A percentile compares a stretch with the other conserved stretches of the same genome.
Conservation (phyloP, 129 eudicot species). For the Erigeron canadensis region DNA sequence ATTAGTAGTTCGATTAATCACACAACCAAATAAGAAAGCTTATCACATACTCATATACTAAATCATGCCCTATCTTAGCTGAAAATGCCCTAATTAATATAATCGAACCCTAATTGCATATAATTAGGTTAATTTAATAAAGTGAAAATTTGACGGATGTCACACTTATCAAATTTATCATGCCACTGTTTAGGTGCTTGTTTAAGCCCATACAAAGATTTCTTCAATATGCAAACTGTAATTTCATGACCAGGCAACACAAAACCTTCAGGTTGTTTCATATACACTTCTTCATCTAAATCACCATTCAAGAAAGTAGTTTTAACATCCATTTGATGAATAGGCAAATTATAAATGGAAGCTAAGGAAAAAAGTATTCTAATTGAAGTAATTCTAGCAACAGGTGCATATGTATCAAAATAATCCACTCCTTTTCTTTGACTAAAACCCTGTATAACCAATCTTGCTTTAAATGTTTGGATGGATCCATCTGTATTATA, state of each 20-base stretch:
- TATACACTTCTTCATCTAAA: conserved; percentile 4
- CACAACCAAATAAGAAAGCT: no score
- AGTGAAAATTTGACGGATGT: no score
- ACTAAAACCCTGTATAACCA: conserved; percentile 10
- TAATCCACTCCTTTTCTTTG: conserved; percentile 24
- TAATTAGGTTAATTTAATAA: no score
- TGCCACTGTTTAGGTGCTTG: conserved; percentile 15
- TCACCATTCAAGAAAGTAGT: background rate
- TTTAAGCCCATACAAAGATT: background rate
- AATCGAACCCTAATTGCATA: no score
- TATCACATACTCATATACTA: no score
- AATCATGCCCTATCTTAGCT: no score
- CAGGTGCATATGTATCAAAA: conserved; percentile 20
- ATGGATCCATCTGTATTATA: background rate
- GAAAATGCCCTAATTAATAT: no score
- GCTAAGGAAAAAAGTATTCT: conserved; percentile 10
- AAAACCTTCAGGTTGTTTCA: background rate
- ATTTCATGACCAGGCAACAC: background rate
- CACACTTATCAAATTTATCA: background rate
- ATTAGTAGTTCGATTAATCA: no score
- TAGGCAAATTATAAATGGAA: background rate
- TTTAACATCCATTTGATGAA: conserved; percentile 6
- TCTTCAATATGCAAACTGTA: background rate
- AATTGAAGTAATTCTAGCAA: conserved; percentile 23
- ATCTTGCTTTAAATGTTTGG: conserved; percentile 21